A percentile compares a stretch with the other conserved stretches of the same genome.
Evolutionary conservation across 345 rosid genomes (phyloP).

Genomic region (Turnera subulata): DNA sequence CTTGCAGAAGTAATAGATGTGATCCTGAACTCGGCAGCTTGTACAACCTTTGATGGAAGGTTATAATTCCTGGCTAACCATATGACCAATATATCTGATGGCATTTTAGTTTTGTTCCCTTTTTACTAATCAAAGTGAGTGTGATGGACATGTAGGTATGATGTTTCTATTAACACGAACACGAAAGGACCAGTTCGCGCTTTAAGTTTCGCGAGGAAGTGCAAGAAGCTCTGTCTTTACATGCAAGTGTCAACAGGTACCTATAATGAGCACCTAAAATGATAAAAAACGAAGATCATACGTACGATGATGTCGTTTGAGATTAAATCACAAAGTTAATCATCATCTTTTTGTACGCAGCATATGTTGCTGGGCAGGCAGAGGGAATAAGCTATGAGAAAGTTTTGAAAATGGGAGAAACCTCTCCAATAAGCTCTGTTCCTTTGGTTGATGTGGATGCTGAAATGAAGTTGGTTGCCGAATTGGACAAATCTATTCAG

Average conservation of each 20-base stretch:
- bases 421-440: neutral
- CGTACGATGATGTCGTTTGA: too few species aligned
- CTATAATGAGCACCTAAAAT: neutral
- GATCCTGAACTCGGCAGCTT: conserved; percentile 34
- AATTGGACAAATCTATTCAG: conserved; percentile 12
- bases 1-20: conserved; percentile 26
- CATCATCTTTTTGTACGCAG: neutral
- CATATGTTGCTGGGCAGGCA: conserved; percentile 12
- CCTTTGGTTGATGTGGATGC: conserved; percentile 17
- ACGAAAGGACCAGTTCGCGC: conserved; percentile 13
- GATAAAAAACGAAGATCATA: too few species aligned
- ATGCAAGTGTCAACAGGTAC: conserved; percentile 27
- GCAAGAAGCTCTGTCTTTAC: conserved; percentile 28
- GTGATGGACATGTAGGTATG: conserved; percentile 20
- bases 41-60: conserved; percentile 19
- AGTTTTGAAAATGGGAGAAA: neutral
- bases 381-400: conserved; percentile 12
- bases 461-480: conserved; percentile 36
- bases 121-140: too few species aligned
- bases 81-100: too few species aligned
- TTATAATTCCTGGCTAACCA: neutral
- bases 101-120: too few species aligned
- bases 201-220: conserved; percentile 17
- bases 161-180: conserved; percentile 20
- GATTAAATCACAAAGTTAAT: too few species aligned